Percentiles rank a stretch among this genome's conserved stretches.
phyloP scores from a whole-genome alignment of 2,329 filamentous ascomycete genomes.

The Fusarium chuoi region DNA sequence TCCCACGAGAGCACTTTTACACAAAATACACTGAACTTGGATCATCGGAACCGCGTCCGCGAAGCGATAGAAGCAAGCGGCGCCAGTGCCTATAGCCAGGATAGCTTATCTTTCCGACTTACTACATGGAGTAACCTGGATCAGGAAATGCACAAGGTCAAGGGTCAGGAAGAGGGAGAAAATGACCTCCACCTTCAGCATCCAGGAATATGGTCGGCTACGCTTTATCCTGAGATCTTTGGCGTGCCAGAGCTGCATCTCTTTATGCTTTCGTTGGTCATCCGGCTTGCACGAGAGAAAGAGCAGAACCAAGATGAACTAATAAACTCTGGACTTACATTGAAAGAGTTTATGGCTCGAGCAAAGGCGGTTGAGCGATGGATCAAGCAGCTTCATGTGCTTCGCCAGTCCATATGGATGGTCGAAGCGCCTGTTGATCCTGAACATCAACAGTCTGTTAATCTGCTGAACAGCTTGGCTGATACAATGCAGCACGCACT shows the following conservation, averaged over 20 bases:
- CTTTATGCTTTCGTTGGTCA: conserved; percentile 26
- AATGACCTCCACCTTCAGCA: conserved; percentile 29
- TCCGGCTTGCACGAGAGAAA: conserved; percentile 23
- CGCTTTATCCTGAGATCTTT: conserved; percentile 32
- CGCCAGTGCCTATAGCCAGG: conserved; percentile 2
- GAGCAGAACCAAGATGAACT: background rate
- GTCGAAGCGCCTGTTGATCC: background rate
- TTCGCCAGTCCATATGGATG: conserved; percentile 11
- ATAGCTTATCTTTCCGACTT: conserved; percentile 20
- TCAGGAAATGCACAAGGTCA: conserved; percentile 22
- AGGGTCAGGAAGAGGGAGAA: conserved; percentile 23
- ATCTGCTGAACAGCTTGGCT: conserved; percentile 10
- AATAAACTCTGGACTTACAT: background rate
- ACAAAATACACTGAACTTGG: background rate
- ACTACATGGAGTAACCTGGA: conserved; percentile 24
- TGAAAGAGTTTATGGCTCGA: conserved; percentile 21
- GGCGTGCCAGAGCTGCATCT: conserved; percentile 25
- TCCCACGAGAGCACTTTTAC: conserved; percentile 27
- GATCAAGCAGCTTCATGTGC: conserved; percentile 20
- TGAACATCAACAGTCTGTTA: conserved; percentile 18
- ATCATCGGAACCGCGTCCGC: conserved; percentile 12
- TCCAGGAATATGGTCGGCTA: conserved; percentile 30
- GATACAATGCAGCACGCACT: conserved; percentile 31
- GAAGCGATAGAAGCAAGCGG: conserved; percentile 31
- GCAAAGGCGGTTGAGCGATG: conserved; percentile 25